Evolutionary conservation across 768 basidiomycete genomes (phyloP).

Genomic region (Myochromella boudieri): DNA sequence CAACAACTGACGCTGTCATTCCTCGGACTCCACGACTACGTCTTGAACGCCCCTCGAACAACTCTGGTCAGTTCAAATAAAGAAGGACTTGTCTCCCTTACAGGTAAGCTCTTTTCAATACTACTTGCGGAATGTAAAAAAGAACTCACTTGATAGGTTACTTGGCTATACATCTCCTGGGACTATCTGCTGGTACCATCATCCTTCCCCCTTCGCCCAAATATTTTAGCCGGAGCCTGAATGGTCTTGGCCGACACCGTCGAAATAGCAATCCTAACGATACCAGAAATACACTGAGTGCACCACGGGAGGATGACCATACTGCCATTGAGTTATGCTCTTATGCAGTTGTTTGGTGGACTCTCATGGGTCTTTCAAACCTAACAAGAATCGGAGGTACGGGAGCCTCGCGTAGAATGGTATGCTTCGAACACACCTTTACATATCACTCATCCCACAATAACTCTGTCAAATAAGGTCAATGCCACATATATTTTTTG

Average conservation of each 20-base stretch:
- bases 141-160: constrained; percentile 56
- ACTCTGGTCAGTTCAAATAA: constrained; percentile 80
- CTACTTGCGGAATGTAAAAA: not conserved
- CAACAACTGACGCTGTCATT: constrained; percentile 69
- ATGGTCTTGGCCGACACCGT: constrained; percentile 18
- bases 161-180: constrained; percentile 85
- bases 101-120: constrained; percentile 41
- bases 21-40: constrained; percentile 58
- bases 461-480: constrained; percentile 45
- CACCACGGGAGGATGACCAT: constrained; percentile 66
- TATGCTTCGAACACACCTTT: constrained; percentile 17
- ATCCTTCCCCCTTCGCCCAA: constrained; percentile 78
- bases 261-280: constrained; percentile 11
- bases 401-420: constrained; percentile 47
- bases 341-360: constrained; percentile 82
- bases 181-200: constrained; percentile 77
- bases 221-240: constrained; percentile 60
- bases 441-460: not conserved
- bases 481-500: constrained; percentile 89
- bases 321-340: constrained; percentile 74
- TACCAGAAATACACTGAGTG: constrained; percentile 18
- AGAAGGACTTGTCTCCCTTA: constrained; percentile 83
- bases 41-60: constrained; percentile 62
- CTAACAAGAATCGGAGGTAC: constrained; percentile 40
- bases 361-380: constrained; percentile 40